Conservation (phyloP, 1,284 basidiomycete species). For the Hortiboletus rubellus region DNA sequence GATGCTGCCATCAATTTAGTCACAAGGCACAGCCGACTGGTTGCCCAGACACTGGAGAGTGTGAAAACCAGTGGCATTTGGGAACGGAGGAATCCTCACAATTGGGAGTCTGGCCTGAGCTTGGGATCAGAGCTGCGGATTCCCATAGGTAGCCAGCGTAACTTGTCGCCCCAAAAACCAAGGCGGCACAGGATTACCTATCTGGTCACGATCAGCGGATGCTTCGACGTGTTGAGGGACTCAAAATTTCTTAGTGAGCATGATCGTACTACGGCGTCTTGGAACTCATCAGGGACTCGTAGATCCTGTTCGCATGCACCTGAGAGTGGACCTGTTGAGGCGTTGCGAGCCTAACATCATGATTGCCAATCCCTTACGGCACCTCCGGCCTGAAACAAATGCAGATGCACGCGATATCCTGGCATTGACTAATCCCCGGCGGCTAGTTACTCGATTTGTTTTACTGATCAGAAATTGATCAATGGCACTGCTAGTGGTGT, state of each 20-base stretch:
- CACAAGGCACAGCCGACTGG: slow-evolving; percentile 32
- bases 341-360: slow-evolving; percentile 22
- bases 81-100: slow-evolving; percentile 24
- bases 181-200: slow-evolving; percentile 9
- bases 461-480: slow-evolving; percentile 36
- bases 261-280: slow-evolving; percentile 22
- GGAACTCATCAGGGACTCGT: slow-evolving; percentile 16
- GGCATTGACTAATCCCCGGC: slow-evolving; percentile 36
- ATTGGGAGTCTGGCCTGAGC: slow-evolving; percentile 8
- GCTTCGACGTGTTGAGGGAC: slow-evolving; percentile 20
- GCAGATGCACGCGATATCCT: slow-evolving; percentile 20
- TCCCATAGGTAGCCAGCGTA: slow-evolving; percentile 21
- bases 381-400: slow-evolving; percentile 29
- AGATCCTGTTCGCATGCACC: slow-evolving; percentile 19
- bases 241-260: slow-evolving; percentile 13
- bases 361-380: slow-evolving; percentile 40
- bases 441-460: slow-evolving; percentile 25
- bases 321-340: slow-evolving; percentile 13
- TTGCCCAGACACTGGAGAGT: slow-evolving; percentile 18
- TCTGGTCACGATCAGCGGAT: slow-evolving; percentile 1
- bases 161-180: slow-evolving; percentile 11
- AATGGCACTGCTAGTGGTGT: slow-evolving; percentile 26
- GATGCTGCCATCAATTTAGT: slow-evolving; percentile 29
- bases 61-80: slow-evolving; percentile 27
- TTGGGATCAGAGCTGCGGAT: slow-evolving; percentile 9